phyloP scores from a whole-genome alignment of 768 basidiomycete species.

The Kwoniella heveanensis region DNA sequence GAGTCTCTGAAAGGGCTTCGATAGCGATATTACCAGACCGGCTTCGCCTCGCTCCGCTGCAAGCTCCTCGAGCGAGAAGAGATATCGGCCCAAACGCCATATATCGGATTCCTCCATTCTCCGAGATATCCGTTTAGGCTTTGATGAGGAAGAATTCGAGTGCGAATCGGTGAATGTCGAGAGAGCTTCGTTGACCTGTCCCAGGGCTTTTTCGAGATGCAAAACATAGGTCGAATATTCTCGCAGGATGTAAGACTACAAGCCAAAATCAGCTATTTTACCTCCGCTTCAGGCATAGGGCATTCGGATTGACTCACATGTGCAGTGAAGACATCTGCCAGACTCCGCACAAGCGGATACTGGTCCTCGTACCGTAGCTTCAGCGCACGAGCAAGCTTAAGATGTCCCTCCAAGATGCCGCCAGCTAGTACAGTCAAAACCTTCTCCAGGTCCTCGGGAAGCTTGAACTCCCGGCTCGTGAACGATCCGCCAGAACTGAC shows the following conservation, averaged over 20 bases:
- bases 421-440: slow-evolving; percentile 84
- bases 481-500: slow-evolving; percentile 15
- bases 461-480: slow-evolving; percentile 17
- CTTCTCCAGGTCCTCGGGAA: slow-evolving; percentile 83
- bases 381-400: slow-evolving; percentile 77
- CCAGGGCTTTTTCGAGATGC: slow-evolving; percentile 87
- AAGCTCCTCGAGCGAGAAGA: slow-evolving; percentile 65
- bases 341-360: slow-evolving; percentile 85
- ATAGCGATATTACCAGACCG: slow-evolving; percentile 88
- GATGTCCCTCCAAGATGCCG: slow-evolving; percentile 86
- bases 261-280: neutral
- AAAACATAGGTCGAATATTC: slow-evolving; percentile 93
- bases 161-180: slow-evolving; percentile 53
- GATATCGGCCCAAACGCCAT: slow-evolving; percentile 19
- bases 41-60: slow-evolving; percentile 89
- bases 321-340: slow-evolving; percentile 93
- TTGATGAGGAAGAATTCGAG: neutral
- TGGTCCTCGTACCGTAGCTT: slow-evolving; percentile 92
- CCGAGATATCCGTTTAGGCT: slow-evolving; percentile 23
- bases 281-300: no score
- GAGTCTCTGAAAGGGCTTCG: slow-evolving; percentile 94
- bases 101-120: slow-evolving; percentile 27
- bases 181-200: slow-evolving; percentile 79
- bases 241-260: slow-evolving; percentile 84
- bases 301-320: slow-evolving; percentile 62